A percentile compares a stretch with the other conserved stretches of the same genome.
Evolutionary conservation across 108 stramenopile species (phyloP).

Genomic region (Parietichytrium sp.): DNA sequence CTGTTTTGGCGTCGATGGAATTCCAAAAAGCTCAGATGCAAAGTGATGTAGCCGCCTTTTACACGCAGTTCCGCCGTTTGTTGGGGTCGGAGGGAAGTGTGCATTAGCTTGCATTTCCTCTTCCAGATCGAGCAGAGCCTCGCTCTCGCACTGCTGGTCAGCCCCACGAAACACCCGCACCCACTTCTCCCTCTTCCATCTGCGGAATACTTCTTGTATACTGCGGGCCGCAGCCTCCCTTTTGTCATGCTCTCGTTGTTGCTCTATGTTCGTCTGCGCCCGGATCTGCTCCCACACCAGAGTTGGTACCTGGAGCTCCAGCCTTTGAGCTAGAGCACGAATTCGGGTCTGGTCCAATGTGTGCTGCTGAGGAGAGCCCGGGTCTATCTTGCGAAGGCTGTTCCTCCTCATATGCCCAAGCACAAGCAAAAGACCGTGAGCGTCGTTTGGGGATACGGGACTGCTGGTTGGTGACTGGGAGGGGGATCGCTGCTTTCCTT

Average conservation of each 20-base stretch:
- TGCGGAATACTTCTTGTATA: neutral
- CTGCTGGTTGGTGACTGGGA: neutral
- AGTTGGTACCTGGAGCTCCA: slow-evolving; percentile 7
- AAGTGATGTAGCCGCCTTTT: no score
- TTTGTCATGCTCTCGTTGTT: no score
- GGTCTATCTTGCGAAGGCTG: neutral
- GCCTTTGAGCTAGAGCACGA: neutral
- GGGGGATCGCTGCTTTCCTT: neutral
- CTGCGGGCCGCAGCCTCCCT: neutral
- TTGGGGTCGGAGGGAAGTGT: no score
- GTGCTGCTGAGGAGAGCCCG: neutral
- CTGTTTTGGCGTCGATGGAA: no score
- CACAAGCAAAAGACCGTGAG: neutral
- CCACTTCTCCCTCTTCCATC: slow-evolving; percentile 3
- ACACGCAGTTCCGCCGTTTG: no score
- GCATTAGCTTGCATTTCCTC: no score
- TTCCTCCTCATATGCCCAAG: neutral
- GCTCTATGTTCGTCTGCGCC: no score
- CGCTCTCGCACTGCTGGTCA: no score
- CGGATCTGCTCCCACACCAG: slow-evolving; percentile 16
- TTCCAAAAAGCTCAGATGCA: no score
- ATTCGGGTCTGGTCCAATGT: neutral
- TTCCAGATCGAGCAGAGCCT: no score
- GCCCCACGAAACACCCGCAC: neutral
- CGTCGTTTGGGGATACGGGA: neutral